Base-by-base conservation (phyloP, 495 filamentous ascomycete genomes). In the Tuber calosporum region DNA sequence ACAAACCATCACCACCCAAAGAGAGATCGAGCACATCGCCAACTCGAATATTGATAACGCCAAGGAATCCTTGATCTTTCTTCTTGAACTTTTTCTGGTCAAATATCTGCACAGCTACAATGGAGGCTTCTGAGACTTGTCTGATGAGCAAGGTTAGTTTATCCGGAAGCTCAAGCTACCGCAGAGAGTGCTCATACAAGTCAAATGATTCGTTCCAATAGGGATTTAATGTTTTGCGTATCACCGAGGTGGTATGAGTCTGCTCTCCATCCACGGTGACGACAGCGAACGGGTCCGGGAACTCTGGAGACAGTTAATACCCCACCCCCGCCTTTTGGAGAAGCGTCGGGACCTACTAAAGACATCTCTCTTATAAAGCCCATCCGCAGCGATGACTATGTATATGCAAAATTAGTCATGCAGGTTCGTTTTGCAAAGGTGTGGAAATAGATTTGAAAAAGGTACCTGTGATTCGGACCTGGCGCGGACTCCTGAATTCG, bases 51-150 rank as follows among this genome's bases (percentile, higher is more conserved):
- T 99, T 99, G 78, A 99, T 97, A 48, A 99, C 95, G 48, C 95
- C 95, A 34, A 99, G 88, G 79, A 99, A 99, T 1, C 95, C 95
- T 82, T 99, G 95, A 80, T 98, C 95, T 92, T 98, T 99, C 87
- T 99, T 99, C 86, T 99, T 99, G 86, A 98, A 99, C 83, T 99
- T 99, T 86, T 97, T 98, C 83, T 99, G 95, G 82, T 99, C 95
- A 80, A 99, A 99, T 67, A 99, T 97, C 82, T 99, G 95, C 62
- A 99, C 93, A 30, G 94, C 94, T 34, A 99, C 88, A 78, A 98
- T 97, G 81, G 93, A 97, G 78, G 97, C 93, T 80, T 98, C 95
- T 68, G 89, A 92, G 72, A 91, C 94, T 83, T 68, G 72, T 53
- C 69, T 73, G 30, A 37, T 42, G 36, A 42, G 20, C 9, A n/a